phyloP scores from a whole-genome alignment of 1,139 yeast species.

The Torulaspora globosa region DNA sequence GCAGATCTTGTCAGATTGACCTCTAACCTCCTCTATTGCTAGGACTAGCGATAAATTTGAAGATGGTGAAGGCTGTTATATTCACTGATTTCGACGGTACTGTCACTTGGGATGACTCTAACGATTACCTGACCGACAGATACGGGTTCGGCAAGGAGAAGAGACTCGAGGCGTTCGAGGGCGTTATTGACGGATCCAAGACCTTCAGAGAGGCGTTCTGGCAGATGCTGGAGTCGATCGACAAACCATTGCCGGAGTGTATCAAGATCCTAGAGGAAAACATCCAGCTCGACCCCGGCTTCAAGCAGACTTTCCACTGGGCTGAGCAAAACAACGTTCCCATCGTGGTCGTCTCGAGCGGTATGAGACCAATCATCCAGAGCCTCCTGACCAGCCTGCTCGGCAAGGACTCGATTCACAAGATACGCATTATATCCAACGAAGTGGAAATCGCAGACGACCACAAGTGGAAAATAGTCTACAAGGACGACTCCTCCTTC shows the following conservation, averaged over 20 bases:
- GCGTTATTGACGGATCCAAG: conserved; percentile 63
- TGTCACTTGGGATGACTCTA: conserved; percentile 86
- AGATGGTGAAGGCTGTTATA: conserved; percentile 60
- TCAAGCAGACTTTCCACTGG: conserved; percentile 76
- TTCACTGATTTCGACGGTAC: conserved; percentile 99
- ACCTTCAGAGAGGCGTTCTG: conserved; percentile 80
- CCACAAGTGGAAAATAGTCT: conserved; percentile 75
- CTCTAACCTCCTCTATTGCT: background rate
- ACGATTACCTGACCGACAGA: conserved; percentile 83
- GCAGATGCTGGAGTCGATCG: conserved; percentile 75
- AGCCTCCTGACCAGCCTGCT: conserved; percentile 70
- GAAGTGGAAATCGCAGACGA: conserved; percentile 58
- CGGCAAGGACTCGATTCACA: conserved; percentile 67
- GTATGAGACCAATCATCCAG: conserved; percentile 87
- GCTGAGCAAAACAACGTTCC: conserved; percentile 68
- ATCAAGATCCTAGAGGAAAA: conserved; percentile 57
- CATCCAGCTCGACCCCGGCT: conserved; percentile 85
- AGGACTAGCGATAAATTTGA: background rate
- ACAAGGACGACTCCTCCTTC: conserved; percentile 77
- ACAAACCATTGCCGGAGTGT: conserved; percentile 77
- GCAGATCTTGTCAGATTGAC: background rate
- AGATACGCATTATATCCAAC: conserved; percentile 79
- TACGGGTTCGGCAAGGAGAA: conserved; percentile 77
- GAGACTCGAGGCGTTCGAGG: conserved; percentile 65
- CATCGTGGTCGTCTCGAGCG: conserved; percentile 75